Conservation (phyloP, 208 protist species). For the Trichomonas tenax region DNA sequence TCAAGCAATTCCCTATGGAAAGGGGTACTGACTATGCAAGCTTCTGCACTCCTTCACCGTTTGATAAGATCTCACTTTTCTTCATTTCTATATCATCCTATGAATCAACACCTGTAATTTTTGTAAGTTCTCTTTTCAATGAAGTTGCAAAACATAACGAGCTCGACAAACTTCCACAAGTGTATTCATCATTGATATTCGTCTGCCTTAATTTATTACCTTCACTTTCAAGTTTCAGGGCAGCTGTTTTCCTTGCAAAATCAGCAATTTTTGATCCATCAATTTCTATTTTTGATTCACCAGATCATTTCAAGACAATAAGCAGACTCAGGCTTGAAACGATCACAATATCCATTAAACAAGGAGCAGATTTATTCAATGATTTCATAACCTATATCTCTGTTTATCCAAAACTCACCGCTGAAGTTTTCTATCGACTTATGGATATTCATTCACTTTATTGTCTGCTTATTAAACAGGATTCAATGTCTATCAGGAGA, state of each 20-base stretch:
- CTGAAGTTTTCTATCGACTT: not conserved
- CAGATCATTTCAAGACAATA: not conserved
- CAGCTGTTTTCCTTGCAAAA: not conserved
- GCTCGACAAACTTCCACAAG: not conserved
- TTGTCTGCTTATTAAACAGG: not conserved
- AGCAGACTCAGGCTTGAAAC: not conserved
- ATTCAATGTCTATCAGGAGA: not conserved
- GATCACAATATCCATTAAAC: not conserved
- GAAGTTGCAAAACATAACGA: not conserved
- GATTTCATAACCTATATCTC: not conserved
- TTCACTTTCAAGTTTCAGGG: not conserved
- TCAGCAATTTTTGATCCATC: not conserved
- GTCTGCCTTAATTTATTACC: not conserved
- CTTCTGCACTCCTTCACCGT: not conserved
- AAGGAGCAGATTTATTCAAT: not conserved
- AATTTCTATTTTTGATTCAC: not conserved
- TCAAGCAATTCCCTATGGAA: not conserved
- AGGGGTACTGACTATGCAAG: not conserved
- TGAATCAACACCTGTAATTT: not conserved
- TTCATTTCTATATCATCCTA: not conserved
- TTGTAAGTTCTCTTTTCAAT: not conserved
- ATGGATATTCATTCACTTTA: not conserved
- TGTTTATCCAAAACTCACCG: not conserved
- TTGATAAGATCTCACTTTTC: not conserved
- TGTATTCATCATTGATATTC: not conserved